Conservation (phyloP, 169 alveolate species). For the Plasmodium relictum region DNA sequence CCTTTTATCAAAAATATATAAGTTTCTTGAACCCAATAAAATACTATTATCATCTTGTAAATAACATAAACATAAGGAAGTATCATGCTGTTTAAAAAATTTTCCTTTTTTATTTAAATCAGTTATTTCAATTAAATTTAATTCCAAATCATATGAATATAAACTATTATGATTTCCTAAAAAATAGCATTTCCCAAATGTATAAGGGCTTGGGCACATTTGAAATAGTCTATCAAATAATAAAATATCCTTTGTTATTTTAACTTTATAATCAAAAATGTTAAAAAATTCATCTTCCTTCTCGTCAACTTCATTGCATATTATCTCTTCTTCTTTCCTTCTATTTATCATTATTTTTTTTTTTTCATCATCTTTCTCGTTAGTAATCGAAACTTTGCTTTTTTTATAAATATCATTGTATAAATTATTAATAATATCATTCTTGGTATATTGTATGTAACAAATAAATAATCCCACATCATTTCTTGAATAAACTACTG, state of each 20-base stretch:
- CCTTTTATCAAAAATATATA: conserved; percentile 80
- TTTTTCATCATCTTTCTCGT: background rate
- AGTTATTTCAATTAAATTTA: conserved; percentile 18
- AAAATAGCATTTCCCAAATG: conserved; percentile 47
- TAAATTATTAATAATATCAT: background rate
- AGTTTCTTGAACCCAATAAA: conserved; percentile 77
- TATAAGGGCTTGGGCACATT: conserved; percentile 42
- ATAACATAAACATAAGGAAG: conserved; percentile 18
- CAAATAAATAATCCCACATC: conserved; percentile 79
- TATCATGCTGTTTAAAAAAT: background rate
- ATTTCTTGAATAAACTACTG: conserved; percentile 82
- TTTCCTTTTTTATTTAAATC: conserved; percentile 14
- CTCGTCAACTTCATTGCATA: background rate
- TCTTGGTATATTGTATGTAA: background rate
- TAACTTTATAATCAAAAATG: conserved; percentile 11
- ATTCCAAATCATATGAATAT: conserved; percentile 15
- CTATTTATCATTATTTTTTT: background rate
- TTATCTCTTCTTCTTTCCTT: background rate
- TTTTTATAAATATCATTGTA: background rate
- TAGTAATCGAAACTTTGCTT: background rate
- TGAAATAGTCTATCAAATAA: conserved; percentile 56
- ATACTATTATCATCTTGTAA: conserved; percentile 70
- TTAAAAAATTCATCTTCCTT: background rate
- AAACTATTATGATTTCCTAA: conserved; percentile 32
- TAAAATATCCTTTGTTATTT: conserved; percentile 41